Evolutionary conservation across 2,329 filamentous ascomycete species (phyloP).

Genomic region (Botrytis tulipae): DNA sequence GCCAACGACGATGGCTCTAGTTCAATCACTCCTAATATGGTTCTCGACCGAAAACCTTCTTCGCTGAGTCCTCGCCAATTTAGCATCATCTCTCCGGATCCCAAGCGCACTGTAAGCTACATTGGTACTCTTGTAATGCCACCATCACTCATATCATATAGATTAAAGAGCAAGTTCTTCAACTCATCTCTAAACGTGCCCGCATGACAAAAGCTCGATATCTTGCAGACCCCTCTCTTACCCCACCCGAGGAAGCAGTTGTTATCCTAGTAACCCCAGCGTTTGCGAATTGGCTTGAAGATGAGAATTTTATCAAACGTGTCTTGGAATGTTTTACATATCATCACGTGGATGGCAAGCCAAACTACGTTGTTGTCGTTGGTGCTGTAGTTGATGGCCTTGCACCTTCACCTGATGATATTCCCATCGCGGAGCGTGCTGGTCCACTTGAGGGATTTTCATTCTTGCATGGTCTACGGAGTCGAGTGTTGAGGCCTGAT

Average conservation of each 20-base stretch:
- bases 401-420: constrained; percentile 32
- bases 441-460: constrained; percentile 47
- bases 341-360: not conserved
- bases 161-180: constrained; percentile 12
- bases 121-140: not conserved
- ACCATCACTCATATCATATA: constrained; percentile 15
- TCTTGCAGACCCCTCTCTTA: not conserved
- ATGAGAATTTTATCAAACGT: constrained; percentile 33
- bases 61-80: constrained; percentile 15
- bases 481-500: constrained; percentile 40
- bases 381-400: constrained; percentile 58
- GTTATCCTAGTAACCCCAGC: constrained; percentile 39
- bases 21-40: not conserved
- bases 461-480: constrained; percentile 47
- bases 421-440: constrained; percentile 18
- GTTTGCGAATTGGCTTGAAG: constrained; percentile 36
- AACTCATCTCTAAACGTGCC: not conserved
- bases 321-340: constrained; percentile 28
- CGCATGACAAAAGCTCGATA: constrained; percentile 12
- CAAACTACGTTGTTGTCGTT: constrained; percentile 41
- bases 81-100: constrained; percentile 18
- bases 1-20: not conserved
- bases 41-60: not conserved
- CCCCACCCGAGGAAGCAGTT: constrained; percentile 25
- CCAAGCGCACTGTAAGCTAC: constrained; percentile 16